Evolutionary conservation across 176 grass and related monocot genomes (phyloP).

Genomic region (Oryza glumipatula): DNA sequence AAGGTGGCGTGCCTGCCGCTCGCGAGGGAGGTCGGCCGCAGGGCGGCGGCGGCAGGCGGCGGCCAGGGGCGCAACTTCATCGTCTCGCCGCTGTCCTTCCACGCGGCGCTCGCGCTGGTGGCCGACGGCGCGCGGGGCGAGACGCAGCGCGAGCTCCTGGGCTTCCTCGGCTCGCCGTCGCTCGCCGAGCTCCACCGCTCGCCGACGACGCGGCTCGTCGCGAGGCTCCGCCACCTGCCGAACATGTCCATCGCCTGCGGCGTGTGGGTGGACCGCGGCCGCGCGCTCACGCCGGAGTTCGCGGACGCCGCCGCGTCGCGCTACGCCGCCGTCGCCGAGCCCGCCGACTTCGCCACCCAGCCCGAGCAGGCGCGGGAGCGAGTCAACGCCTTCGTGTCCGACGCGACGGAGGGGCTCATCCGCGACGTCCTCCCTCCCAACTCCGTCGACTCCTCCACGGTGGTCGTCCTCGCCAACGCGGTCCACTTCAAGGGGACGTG

Average conservation of each 20-base stretch:
- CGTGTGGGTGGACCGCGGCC: neutral
- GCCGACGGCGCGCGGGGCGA: slow-evolving; percentile 23
- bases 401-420: neutral
- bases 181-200: neutral
- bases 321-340: slow-evolving; percentile 26
- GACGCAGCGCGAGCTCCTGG: slow-evolving; percentile 31
- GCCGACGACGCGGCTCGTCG: neutral
- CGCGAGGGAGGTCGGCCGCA: neutral
- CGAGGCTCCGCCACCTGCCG: neutral
- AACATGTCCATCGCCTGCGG: neutral
- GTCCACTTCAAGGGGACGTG: slow-evolving; percentile 35
- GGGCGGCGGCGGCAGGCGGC: neutral
- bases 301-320: neutral
- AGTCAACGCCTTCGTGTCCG: neutral
- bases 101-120: slow-evolving; percentile 38
- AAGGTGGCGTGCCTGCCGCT: neutral
- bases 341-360: slow-evolving; percentile 3
- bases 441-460: slow-evolving; percentile 1
- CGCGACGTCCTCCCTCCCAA: neutral
- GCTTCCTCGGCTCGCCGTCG: neutral
- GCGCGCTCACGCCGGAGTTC: slow-evolving; percentile 14
- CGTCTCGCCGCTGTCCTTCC: slow-evolving; percentile 25
- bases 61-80: slow-evolving; percentile 1
- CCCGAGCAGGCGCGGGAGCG: neutral
- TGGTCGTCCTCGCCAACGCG: slow-evolving; percentile 27